phyloP scores from a whole-genome alignment of 1,139 yeast genomes.

The Suhomyces guaymorum region DNA sequence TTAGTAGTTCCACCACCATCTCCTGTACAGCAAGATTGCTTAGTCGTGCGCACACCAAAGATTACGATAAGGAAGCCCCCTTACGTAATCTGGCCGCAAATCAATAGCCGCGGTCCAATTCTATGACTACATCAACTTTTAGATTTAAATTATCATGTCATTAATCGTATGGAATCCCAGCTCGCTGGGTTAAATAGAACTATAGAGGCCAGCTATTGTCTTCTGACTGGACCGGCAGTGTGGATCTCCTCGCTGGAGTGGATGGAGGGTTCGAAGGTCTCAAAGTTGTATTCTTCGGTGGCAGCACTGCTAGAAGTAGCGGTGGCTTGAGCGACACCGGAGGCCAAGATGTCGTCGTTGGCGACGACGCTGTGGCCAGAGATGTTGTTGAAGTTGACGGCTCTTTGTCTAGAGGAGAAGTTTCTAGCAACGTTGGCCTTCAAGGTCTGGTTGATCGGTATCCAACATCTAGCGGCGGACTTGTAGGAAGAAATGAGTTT shows the following conservation, averaged over 20 bases:
- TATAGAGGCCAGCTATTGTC: conserved; percentile 10
- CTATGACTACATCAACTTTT: too few relatives aligned
- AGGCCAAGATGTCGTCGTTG: conserved; percentile 37
- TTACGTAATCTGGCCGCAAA: too few relatives aligned
- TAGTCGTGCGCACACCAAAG: too few relatives aligned
- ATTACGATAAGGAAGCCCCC: too few relatives aligned
- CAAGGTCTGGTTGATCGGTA: conserved; percentile 28
- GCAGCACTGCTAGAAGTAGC: conserved; percentile 10
- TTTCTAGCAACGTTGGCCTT: conserved; percentile 18
- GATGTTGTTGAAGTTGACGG: conserved; percentile 38
- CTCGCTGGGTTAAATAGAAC: too few relatives aligned
- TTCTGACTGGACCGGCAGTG: conserved; percentile 47
- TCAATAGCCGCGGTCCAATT: too few relatives aligned
- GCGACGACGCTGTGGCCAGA: conserved; percentile 36
- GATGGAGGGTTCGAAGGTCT: conserved; percentile 43
- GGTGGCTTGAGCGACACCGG: conserved; percentile 13
- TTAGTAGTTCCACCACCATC: too few relatives aligned
- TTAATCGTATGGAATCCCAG: too few relatives aligned
- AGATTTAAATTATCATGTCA: conserved; percentile 7
- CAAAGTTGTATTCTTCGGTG: conserved; percentile 24
- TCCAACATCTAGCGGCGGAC: conserved; percentile 50
- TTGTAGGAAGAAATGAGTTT: conserved; percentile 41
- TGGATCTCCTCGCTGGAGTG: conserved; percentile 44
- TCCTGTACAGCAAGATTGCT: too few relatives aligned
- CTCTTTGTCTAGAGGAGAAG: conserved; percentile 44